Conservation (phyloP, 208 protist genomes). For the Trypanosoma avium region DNA sequence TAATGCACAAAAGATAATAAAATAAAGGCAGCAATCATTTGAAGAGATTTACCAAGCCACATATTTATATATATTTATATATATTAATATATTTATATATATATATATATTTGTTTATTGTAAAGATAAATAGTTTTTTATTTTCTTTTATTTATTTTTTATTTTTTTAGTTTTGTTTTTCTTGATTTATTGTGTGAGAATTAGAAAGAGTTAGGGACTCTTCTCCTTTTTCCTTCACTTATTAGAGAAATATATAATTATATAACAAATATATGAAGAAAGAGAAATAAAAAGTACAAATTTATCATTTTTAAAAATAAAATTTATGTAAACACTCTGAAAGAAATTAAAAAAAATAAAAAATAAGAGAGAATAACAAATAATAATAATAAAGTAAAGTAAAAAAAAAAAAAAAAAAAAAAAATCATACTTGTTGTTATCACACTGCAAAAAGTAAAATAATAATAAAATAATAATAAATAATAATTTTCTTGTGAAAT, state of each 20-base stretch:
- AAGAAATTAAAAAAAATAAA: not conserved
- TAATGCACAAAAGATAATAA: conserved; percentile 51
- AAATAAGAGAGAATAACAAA: not conserved
- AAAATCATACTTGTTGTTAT: not conserved
- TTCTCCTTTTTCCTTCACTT: too few relatives aligned
- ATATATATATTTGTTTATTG: not conserved
- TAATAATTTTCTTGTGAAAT: too few relatives aligned
- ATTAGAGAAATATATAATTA: too few relatives aligned
- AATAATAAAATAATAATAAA: too few relatives aligned
- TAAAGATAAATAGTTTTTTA: not conserved
- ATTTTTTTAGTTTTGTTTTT: not conserved
- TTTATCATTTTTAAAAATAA: too few relatives aligned
- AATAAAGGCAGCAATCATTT: conserved; percentile 46
- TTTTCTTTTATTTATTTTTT: not conserved
- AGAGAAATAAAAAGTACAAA: too few relatives aligned
- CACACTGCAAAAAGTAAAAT: not conserved
- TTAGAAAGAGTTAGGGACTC: too few relatives aligned
- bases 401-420: conserved; percentile 3
- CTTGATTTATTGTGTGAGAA: not conserved
- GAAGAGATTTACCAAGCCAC: conserved; percentile 31
- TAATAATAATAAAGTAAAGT: not conserved
- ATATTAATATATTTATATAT: conserved; percentile 14
- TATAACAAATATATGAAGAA: too few relatives aligned
- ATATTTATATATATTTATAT: too few relatives aligned
- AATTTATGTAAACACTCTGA: not conserved